phyloP scores from a whole-genome alignment of 768 basidiomycete genomes.

The Tulasnella calospora region DNA sequence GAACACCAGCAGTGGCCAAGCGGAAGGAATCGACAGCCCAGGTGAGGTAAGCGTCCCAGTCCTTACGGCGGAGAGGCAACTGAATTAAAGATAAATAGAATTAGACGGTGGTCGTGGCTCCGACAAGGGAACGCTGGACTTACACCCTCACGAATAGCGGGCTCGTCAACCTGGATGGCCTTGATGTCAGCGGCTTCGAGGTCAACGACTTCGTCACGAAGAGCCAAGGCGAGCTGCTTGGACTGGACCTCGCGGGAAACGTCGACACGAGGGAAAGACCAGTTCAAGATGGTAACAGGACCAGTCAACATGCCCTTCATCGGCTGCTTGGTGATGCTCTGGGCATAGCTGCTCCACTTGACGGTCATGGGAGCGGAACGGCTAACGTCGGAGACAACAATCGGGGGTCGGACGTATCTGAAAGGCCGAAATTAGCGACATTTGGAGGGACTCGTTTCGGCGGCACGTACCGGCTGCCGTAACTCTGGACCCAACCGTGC shows the following conservation, averaged over 20 bases:
- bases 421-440: conserved; percentile 16
- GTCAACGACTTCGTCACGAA: conserved; percentile 97
- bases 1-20: conserved; percentile 92
- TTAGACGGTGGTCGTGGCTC: conserved; percentile 15
- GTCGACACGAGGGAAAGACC: conserved; percentile 99
- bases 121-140: conserved; percentile 34
- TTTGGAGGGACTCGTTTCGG: conserved; percentile 13
- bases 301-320: conserved; percentile 99
- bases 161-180: conserved; percentile 99
- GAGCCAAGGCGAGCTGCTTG: conserved; percentile 94
- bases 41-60: conserved; percentile 93
- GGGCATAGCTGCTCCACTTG: conserved; percentile 93
- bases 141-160: conserved; percentile 98
- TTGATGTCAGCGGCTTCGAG: conserved; percentile 94
- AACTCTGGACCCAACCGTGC: conserved; percentile 99
- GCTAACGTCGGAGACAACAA: conserved; percentile 96
- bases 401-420: conserved; percentile 95
- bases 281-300: conserved; percentile 98
- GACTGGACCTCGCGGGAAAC: conserved; percentile 94
- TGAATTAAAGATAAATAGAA: conserved; percentile 33
- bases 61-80: conserved; percentile 91
- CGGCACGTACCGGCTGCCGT: conserved; percentile 81
- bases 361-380: conserved; percentile 92
- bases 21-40: conserved; percentile 99
- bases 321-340: conserved; percentile 84